Evolutionary conservation across 169 alveolate species (phyloP), one percentile per base, ranked within the genome.

Genomic region (Cryptosporidium viatorum): DNA sequence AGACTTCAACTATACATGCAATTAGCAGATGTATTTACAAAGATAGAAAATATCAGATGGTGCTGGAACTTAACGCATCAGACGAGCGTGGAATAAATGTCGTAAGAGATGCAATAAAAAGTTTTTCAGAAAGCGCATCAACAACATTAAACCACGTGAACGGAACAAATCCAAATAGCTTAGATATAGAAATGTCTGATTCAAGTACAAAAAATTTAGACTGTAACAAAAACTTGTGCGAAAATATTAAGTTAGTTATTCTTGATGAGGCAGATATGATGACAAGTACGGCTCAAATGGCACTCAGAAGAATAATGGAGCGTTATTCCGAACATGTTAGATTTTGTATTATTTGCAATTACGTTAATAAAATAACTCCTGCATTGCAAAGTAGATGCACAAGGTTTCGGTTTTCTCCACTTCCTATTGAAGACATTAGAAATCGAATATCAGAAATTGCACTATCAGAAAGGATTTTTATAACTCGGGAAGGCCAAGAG

Each of bases 191-290:
- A 33, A 85, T 67, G 55, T 55, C 58, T 48, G 69, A 68, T 16
- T 21, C 35, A 23, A 69, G 41, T 12, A 73, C 73, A 68, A 12
- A 50, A 43, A 33, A 67, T 6, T 80, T 80, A 23, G 45, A 21
- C 8, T 62, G 59, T 65, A 80, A 80, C 33, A 31, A 41, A 26
- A 65, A 65, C 59, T 67, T 80, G 12, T 80, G 80, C 16, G 80
- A 59, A 43, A 80, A 85, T 60, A 85, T 94, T 60, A 96, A 98
- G 93, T 92, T 98, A 84, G 96, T 98, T 41, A 97, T 98, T 62
- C 92, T 98, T 58, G 99, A 98, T 94, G 99, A 98, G 92, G 99
- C 99, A 60, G 99, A 98, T 92, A 96, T 96, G 93, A 98, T 98
- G 99, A 98, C 99, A 0, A 94, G 94, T 37, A 97, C 98, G 43